Conservation (phyloP, 352 stramenopile genomes). For the Phytophthora capsici region DNA sequence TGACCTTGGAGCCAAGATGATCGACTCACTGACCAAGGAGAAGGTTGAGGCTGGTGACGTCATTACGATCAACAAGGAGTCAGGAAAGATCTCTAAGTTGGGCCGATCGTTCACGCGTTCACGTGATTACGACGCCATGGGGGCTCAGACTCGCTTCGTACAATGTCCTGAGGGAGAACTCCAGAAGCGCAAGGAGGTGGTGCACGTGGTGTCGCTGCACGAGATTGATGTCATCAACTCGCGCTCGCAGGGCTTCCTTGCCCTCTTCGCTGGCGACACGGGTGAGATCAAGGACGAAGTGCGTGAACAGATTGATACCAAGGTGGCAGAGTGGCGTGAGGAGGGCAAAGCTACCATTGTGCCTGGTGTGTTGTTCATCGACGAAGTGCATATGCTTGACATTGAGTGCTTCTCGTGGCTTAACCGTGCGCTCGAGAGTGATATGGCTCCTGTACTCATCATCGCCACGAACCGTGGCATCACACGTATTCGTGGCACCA, state of each 20-base stretch:
- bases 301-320: slow-evolving; percentile 98
- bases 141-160: slow-evolving; percentile 87
- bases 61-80: slow-evolving; percentile 99
- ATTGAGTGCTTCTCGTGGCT: slow-evolving; percentile 99
- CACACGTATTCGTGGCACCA: slow-evolving; percentile 98
- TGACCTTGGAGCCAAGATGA: slow-evolving; percentile 99
- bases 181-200: slow-evolving; percentile 98
- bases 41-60: slow-evolving; percentile 99
- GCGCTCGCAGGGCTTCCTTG: slow-evolving; percentile 98
- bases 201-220: slow-evolving; percentile 98
- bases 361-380: slow-evolving; percentile 99
- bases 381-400: slow-evolving; percentile 99
- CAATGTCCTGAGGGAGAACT: slow-evolving; percentile 96
- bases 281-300: slow-evolving; percentile 99
- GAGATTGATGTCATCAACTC: slow-evolving; percentile 99
- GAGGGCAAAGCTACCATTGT: slow-evolving; percentile 98
- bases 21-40: slow-evolving; percentile 98
- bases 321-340: slow-evolving; percentile 96
- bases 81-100: slow-evolving; percentile 98
- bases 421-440: slow-evolving; percentile 97
- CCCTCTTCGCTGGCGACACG: slow-evolving; percentile 99
- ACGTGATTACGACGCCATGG: slow-evolving; percentile 99
- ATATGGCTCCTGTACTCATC: slow-evolving; percentile 98
- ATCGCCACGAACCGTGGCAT: slow-evolving; percentile 99
- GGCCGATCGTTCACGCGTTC: slow-evolving; percentile 97